Percentiles rank a stretch among this genome's conserved stretches.
phyloP scores from a whole-genome alignment of 1,284 basidiomycete genomes.

The Irpex sp. region DNA sequence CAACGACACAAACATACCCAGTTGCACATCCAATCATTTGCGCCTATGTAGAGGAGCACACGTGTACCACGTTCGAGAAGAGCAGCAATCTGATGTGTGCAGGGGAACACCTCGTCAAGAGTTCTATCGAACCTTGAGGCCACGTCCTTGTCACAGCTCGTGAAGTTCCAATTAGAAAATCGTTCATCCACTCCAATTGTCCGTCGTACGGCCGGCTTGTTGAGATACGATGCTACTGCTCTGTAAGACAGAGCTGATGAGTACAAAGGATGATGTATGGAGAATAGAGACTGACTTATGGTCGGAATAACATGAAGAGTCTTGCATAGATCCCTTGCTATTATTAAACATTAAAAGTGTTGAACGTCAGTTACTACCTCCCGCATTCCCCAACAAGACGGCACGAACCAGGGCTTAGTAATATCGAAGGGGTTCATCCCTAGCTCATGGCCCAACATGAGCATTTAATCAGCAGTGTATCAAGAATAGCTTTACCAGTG shows the following conservation, averaged over 20 bases:
- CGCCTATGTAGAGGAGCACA: constrained; percentile 74
- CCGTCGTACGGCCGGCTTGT: constrained; percentile 45
- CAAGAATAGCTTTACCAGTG: neutral
- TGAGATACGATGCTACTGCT: constrained; percentile 50
- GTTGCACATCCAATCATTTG: constrained; percentile 74
- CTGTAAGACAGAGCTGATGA: constrained; percentile 25
- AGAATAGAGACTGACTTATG: neutral
- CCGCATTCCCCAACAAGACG: neutral
- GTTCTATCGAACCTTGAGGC: constrained; percentile 34
- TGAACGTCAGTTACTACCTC: neutral
- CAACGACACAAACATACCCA: constrained; percentile 36
- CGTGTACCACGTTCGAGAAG: constrained; percentile 74
- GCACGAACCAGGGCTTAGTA: neutral
- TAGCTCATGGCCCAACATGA: neutral
- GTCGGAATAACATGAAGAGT: neutral
- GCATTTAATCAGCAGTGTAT: constrained; percentile 15
- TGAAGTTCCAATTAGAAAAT: constrained; percentile 39
- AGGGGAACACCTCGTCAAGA: constrained; percentile 41
- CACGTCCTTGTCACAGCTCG: constrained; percentile 42
- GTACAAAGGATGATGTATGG: neutral
- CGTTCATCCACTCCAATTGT: constrained; percentile 54
- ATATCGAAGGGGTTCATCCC: neutral
- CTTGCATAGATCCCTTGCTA: neutral
- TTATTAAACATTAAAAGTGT: neutral
- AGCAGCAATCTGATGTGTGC: constrained; percentile 55